These are phyloP conservation scores for Coemansia sp. DNA, from an alignment of 192 early-diverging fungal genomes.

Conservation along the genomic window DNA sequence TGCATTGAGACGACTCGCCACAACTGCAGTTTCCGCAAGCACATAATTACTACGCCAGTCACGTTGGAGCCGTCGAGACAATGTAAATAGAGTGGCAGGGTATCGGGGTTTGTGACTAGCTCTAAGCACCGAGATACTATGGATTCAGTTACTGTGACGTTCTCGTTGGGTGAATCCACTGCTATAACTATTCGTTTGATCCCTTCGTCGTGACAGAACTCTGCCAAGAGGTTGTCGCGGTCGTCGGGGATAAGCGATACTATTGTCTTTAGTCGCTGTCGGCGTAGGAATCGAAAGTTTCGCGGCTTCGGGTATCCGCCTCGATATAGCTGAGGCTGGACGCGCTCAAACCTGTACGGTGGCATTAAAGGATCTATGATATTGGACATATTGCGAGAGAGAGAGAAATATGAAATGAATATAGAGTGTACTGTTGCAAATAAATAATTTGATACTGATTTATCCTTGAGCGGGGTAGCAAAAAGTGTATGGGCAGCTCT, in stretches of 20 bases:
- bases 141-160: slow-evolving; percentile 77
- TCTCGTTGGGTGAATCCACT: slow-evolving; percentile 85
- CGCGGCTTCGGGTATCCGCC: slow-evolving; percentile 87
- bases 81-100: slow-evolving; percentile 83
- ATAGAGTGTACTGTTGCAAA: too few species aligned
- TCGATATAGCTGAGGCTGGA: slow-evolving; percentile 81
- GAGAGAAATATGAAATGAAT: neutral
- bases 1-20: slow-evolving; percentile 77
- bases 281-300: slow-evolving; percentile 83
- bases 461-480: neutral
- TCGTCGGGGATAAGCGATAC: slow-evolving; percentile 81
- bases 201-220: slow-evolving; percentile 64
- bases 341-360: slow-evolving; percentile 83
- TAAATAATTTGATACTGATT: neutral
- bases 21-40: slow-evolving; percentile 86
- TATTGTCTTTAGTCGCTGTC: slow-evolving; percentile 69
- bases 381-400: slow-evolving; percentile 19
- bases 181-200: slow-evolving; percentile 70
- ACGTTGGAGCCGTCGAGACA: slow-evolving; percentile 88
- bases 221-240: slow-evolving; percentile 59
- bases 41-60: slow-evolving; percentile 80
- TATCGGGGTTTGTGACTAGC: slow-evolving; percentile 72
- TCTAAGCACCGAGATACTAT: slow-evolving; percentile 69
- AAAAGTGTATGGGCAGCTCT: neutral
- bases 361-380: slow-evolving; percentile 54